phyloP scores from a whole-genome alignment of 306 rosid species.

The Arachis stenosperma region DNA sequence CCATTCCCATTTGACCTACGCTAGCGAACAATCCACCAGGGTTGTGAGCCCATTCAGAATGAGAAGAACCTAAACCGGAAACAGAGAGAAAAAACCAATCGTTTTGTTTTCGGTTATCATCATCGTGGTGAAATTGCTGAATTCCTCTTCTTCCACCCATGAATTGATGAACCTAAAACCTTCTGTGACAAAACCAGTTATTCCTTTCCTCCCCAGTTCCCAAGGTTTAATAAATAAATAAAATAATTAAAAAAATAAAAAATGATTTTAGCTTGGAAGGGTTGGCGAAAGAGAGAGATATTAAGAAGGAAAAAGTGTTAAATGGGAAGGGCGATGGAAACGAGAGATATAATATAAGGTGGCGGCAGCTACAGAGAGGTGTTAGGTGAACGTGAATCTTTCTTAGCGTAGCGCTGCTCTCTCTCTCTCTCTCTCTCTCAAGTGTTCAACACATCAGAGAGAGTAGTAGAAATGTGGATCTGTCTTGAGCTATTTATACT shows the following conservation, averaged over 20 bases:
- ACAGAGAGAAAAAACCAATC: constrained; percentile 64
- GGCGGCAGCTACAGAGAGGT: background rate
- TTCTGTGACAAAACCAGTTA: background rate
- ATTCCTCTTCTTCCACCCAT: constrained; percentile 70
- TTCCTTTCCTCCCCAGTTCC: background rate
- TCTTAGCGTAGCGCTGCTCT: background rate
- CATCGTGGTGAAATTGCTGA: constrained; percentile 57
- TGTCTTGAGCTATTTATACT: too few relatives aligned
- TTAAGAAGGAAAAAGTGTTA: background rate
- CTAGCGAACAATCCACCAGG: constrained; percentile 79
- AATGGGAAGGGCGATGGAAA: constrained; percentile 9
- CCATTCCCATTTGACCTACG: constrained; percentile 81
- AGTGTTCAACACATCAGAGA: too few relatives aligned
- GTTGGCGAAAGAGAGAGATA: background rate
- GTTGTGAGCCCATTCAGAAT: constrained; percentile 21
- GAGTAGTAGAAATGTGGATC: too few relatives aligned
- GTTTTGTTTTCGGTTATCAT: background rate
- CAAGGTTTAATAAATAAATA: background rate
- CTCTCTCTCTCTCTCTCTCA: too few relatives aligned
- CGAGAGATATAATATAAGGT: constrained; percentile 11
- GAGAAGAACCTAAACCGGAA: constrained; percentile 58
- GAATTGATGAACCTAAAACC: constrained; percentile 34
- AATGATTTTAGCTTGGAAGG: background rate
- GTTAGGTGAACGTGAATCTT: constrained; percentile 42
- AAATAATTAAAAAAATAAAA: background rate